phyloP scores from a whole-genome alignment of 148 eudicot genomes.

The Rhododendron molle region DNA sequence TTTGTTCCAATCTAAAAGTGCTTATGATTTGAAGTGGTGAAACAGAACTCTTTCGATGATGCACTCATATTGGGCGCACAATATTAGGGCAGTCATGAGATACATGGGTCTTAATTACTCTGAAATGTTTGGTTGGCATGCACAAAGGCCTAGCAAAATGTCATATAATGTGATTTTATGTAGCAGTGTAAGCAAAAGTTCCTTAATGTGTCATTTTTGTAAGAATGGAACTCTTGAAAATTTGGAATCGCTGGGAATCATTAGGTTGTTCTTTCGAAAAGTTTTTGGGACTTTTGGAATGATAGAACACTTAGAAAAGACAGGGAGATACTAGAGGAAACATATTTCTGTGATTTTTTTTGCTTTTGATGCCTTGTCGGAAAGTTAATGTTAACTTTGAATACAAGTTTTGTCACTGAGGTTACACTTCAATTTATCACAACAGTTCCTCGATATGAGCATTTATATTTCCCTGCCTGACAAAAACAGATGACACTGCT shows the following conservation, averaged over 20 bases:
- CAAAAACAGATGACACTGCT: neutral
- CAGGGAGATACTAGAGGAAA: neutral
- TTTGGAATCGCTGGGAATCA: neutral
- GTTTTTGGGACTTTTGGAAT: neutral
- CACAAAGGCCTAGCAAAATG: neutral
- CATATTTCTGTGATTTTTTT: neutral
- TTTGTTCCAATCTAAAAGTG: neutral
- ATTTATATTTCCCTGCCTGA: neutral
- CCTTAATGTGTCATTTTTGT: neutral
- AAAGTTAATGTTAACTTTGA: neutral
- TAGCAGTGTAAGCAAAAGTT: neutral
- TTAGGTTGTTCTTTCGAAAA: neutral
- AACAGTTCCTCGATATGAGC: neutral
- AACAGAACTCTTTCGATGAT: too few species aligned
- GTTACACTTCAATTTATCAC: neutral
- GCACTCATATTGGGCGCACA: neutral
- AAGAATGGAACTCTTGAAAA: neutral
- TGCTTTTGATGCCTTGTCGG: neutral
- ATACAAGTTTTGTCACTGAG: neutral
- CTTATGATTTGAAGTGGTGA: neutral
- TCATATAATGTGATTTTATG: neutral
- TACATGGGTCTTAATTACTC: neutral
- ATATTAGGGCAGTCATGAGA: neutral
- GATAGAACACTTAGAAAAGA: neutral
- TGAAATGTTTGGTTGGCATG: neutral